phyloP scores from a whole-genome alignment of 129 eudicot genomes.

The Saussurea involucrata region DNA sequence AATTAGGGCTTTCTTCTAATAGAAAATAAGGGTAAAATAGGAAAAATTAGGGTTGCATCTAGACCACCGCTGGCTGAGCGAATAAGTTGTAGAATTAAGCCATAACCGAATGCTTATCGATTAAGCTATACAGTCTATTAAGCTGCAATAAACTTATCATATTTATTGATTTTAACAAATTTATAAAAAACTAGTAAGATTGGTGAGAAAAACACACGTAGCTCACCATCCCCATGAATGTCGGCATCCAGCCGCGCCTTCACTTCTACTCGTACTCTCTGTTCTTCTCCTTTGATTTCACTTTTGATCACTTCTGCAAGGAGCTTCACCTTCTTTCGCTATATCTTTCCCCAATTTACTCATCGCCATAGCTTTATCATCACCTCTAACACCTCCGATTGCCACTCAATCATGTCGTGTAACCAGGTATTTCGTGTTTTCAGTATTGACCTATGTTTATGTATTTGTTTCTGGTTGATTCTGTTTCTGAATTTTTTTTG shows the following conservation, averaged over 20 bases:
- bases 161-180: too few relatives aligned
- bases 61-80: too few relatives aligned
- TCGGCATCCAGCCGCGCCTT: constrained; percentile 32
- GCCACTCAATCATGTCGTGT: constrained; percentile 32
- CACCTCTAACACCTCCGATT: constrained; percentile 4
- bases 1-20: too few relatives aligned
- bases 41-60: too few relatives aligned
- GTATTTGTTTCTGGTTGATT: background rate
- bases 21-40: too few relatives aligned
- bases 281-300: constrained; percentile 2
- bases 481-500: background rate
- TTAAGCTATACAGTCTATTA: too few relatives aligned
- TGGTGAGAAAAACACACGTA: background rate
- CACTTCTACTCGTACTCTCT: constrained; percentile 17
- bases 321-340: constrained; percentile 23
- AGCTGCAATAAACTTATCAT: too few relatives aligned
- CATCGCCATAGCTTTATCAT: constrained; percentile 11
- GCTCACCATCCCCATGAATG: constrained; percentile 35
- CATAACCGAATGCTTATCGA: too few relatives aligned
- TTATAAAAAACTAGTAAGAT: too few relatives aligned
- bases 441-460: too few relatives aligned
- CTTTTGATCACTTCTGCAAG: constrained; percentile 12
- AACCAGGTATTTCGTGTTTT: constrained; percentile 34
- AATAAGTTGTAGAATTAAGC: too few relatives aligned
- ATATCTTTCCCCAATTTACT: constrained; percentile 15